Evolutionary conservation across 2,329 filamentous ascomycete species (phyloP).

Genomic region (Ilyonectria robusta): DNA sequence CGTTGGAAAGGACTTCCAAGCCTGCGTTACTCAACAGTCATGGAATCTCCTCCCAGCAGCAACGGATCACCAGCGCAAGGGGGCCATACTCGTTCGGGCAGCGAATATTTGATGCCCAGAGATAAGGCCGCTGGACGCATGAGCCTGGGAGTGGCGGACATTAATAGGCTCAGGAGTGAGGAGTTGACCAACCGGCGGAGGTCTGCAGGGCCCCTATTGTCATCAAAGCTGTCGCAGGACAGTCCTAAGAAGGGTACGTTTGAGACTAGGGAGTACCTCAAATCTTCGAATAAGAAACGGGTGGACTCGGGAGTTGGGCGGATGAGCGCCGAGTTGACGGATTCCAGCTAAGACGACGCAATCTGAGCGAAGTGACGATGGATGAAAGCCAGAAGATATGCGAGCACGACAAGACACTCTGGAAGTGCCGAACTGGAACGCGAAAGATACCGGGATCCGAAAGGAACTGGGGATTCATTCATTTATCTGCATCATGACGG

Average conservation of each 20-base stretch:
- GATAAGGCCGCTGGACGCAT: slow-evolving; percentile 50
- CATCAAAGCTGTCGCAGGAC: slow-evolving; percentile 40
- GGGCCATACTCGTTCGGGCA: slow-evolving; percentile 55
- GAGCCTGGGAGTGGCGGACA: slow-evolving; percentile 50
- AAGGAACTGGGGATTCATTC: slow-evolving; percentile 20
- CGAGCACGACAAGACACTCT: slow-evolving; percentile 23
- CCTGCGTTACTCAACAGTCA: slow-evolving; percentile 49
- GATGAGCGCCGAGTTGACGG: slow-evolving; percentile 48
- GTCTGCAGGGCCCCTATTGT: slow-evolving; percentile 47
- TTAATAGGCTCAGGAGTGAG: slow-evolving; percentile 44
- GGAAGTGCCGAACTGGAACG: slow-evolving; percentile 28
- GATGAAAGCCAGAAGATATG: slow-evolving; percentile 19
- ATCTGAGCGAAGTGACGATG: slow-evolving; percentile 28
- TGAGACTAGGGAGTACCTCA: slow-evolving; percentile 36
- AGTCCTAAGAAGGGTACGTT: slow-evolving; percentile 38
- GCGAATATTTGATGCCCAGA: slow-evolving; percentile 51
- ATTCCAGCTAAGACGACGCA: slow-evolving; percentile 27
- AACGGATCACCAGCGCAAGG: slow-evolving; percentile 29
- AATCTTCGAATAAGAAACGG: slow-evolving; percentile 46
- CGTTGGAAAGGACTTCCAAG: slow-evolving; percentile 64
- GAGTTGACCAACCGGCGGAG: slow-evolving; percentile 48
- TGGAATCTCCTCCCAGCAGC: slow-evolving; percentile 40
- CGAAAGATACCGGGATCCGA: neutral
- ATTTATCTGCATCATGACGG: slow-evolving; percentile 37
- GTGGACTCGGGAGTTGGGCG: slow-evolving; percentile 54